Evolutionary conservation across 2,329 filamentous ascomycete genomes (phyloP), one percentile per base, ranked within the genome.

Genomic region (Plenodomus biglobosus): DNA sequence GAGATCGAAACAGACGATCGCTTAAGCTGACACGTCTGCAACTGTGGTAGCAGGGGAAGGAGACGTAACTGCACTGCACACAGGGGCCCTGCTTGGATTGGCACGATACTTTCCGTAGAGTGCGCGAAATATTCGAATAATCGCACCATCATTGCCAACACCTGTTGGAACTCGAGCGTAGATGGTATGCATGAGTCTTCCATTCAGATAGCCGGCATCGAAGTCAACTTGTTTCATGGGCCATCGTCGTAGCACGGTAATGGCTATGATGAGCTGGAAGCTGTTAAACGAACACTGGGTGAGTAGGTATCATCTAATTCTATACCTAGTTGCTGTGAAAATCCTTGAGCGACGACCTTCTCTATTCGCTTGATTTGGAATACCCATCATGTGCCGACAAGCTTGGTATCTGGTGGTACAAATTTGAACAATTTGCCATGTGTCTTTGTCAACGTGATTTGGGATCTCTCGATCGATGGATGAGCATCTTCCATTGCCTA

Each of bases 321-420:
- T 40, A 54, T 19, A 8, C 51, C 34, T 39, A 41, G 44, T 19
- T 34, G 27, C 40, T 54, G 34, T 8, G 44, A 47, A 36, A 50
- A 54, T 15, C 51, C 51, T 40, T 54, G 22, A 8, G 44, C 40
- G n/a, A 54, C 40, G 10, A 49, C n/a, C 1, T 39, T 20, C 8
- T 34, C 52, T 32, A 52, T 55, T 27, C 37, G 38, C 24, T 49
- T 55, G 21, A 44, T 46, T 13, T 21, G 38, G 24, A 54, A 46
- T 1, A 54, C 48, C 51, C 18, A 54, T 8, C 44, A 27, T 17
- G 44, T 47, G 16, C 41, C 37, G n/a, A 50, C 48, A 8, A 54
- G 40, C 18, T 40, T 47, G 2, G 38, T 30, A 3, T 32, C 30
- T 20, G 27, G 42, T 8, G 42, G 49, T 17, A 50, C 4, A 10